Percentiles rank a stretch among this genome's conserved stretches.
Conservation (phyloP, 208 protist genomes). For the Trichomonas vaginalis region DNA sequence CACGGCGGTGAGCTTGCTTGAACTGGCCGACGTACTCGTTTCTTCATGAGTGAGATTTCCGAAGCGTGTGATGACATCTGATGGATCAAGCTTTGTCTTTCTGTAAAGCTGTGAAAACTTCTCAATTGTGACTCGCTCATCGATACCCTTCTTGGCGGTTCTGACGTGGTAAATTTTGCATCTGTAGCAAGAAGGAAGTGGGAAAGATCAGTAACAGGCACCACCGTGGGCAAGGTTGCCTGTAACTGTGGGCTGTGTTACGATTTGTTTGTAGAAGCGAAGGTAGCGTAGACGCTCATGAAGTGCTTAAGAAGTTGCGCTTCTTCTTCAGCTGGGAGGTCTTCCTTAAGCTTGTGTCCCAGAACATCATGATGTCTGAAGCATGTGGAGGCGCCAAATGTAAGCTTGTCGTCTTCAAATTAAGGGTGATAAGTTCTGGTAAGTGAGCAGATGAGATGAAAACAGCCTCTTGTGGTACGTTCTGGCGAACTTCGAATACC, state of each 20-base stretch:
- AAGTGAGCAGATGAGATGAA: background rate
- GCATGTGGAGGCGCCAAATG: background rate
- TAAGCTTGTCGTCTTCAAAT: background rate
- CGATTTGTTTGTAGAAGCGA: conserved; percentile 38
- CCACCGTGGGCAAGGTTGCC: conserved; percentile 54
- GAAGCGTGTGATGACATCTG: conserved; percentile 44
- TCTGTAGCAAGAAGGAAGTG: background rate
- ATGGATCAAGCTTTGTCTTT: conserved; percentile 33
- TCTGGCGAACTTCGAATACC: background rate
- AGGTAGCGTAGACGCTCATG: background rate
- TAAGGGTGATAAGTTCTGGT: background rate
- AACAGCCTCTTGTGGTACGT: background rate
- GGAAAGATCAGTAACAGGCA: background rate
- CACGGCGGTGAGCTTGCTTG: conserved; percentile 51
- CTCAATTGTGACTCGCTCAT: background rate
- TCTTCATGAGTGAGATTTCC: conserved; percentile 24
- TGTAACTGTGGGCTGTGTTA: conserved; percentile 54
- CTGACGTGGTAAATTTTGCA: background rate
- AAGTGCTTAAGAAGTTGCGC: conserved; percentile 28
- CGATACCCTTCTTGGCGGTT: background rate
- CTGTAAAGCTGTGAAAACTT: conserved; percentile 42
- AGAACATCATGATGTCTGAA: background rate
- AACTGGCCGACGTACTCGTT: conserved; percentile 43
- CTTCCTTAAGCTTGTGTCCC: too few relatives aligned
- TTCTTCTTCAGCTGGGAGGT: background rate